A percentile compares a stretch with the other conserved stretches of the same genome.
Conservation (phyloP, 2,329 filamentous ascomycete genomes). For the Davidsoniella eucalypti region DNA sequence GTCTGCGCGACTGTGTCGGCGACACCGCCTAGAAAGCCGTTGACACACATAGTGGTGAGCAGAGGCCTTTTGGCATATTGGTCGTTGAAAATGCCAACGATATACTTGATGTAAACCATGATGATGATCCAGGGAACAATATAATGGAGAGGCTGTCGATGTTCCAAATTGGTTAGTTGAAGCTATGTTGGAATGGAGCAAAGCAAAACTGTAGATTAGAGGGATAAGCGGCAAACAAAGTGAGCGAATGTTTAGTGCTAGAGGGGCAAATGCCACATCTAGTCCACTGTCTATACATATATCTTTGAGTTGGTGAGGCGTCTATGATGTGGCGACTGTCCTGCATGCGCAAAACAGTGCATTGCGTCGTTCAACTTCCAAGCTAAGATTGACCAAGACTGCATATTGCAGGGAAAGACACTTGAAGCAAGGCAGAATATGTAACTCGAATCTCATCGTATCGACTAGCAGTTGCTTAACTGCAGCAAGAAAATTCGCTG, state of each 20-base stretch:
- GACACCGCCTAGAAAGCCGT: constrained; percentile 85
- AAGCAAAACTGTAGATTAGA: not conserved
- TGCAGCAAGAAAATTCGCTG: too few relatives aligned
- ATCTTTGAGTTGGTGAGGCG: not conserved
- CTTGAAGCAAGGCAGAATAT: too few relatives aligned
- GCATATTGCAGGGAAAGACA: too few relatives aligned
- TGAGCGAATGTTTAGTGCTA: not conserved
- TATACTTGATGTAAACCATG: constrained; percentile 6
- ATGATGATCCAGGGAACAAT: constrained; percentile 5
- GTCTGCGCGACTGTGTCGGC: constrained; percentile 93
- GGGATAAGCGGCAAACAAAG: not conserved
- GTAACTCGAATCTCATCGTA: too few relatives aligned
- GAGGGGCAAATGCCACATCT: not conserved
- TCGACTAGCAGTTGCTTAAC: too few relatives aligned
- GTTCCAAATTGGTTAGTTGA: constrained; percentile 31
- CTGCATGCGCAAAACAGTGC: not conserved
- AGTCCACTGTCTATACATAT: not conserved
- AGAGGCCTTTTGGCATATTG: constrained; percentile 31
- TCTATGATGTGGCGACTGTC: constrained; percentile 23
- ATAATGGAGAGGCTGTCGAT: constrained; percentile 9
- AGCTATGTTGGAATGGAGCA: not conserved
- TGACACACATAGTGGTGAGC: constrained; percentile 97
- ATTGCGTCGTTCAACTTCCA: too few relatives aligned
- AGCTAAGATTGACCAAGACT: too few relatives aligned
- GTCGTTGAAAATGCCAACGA: constrained; percentile 3